These are phyloP conservation scores for Amanita rubescens DNA, from an alignment of 768 basidiomycete genomes.

Conservation along the genomic window DNA sequence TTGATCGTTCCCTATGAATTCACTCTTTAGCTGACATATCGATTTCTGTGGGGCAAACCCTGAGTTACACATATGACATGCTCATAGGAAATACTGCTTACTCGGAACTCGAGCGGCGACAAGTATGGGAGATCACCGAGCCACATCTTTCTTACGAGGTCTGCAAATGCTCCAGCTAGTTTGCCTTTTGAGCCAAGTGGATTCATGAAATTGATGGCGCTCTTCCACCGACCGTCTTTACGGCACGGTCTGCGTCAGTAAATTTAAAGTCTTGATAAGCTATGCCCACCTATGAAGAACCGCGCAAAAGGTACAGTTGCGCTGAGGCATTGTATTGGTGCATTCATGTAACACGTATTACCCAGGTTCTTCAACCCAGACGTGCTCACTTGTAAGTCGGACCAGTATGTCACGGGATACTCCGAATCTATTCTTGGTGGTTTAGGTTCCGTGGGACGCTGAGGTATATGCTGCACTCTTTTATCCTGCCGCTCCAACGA, in stretches of 20 bases:
- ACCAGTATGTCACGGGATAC: slow-evolving; percentile 82
- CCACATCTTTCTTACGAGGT: slow-evolving; percentile 82
- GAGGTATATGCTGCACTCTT: slow-evolving; percentile 33
- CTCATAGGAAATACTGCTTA: slow-evolving; percentile 27
- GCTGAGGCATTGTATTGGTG: slow-evolving; percentile 92
- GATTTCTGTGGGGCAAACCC: slow-evolving; percentile 24
- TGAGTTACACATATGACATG: neutral
- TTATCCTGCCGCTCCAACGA: slow-evolving; percentile 70
- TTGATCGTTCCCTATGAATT: slow-evolving; percentile 84
- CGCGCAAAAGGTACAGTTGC: slow-evolving; percentile 90
- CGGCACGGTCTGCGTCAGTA: slow-evolving; percentile 10
- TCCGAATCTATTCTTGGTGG: slow-evolving; percentile 66
- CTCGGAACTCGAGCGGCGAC: slow-evolving; percentile 78
- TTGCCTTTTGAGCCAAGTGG: slow-evolving; percentile 83
- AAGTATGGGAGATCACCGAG: slow-evolving; percentile 78
- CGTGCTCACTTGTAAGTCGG: slow-evolving; percentile 68
- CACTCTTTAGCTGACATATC: slow-evolving; percentile 45
- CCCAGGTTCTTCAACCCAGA: slow-evolving; percentile 90
- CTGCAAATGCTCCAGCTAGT: slow-evolving; percentile 76
- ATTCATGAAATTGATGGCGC: slow-evolving; percentile 78
- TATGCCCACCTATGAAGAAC: slow-evolving; percentile 76
- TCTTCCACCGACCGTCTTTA: slow-evolving; percentile 73
- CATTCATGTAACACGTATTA: slow-evolving; percentile 99
- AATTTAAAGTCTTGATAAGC: neutral
- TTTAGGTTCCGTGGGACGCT: slow-evolving; percentile 34